Conservation (phyloP, 768 basidiomycete genomes). For the Ephemerocybe angulata region DNA sequence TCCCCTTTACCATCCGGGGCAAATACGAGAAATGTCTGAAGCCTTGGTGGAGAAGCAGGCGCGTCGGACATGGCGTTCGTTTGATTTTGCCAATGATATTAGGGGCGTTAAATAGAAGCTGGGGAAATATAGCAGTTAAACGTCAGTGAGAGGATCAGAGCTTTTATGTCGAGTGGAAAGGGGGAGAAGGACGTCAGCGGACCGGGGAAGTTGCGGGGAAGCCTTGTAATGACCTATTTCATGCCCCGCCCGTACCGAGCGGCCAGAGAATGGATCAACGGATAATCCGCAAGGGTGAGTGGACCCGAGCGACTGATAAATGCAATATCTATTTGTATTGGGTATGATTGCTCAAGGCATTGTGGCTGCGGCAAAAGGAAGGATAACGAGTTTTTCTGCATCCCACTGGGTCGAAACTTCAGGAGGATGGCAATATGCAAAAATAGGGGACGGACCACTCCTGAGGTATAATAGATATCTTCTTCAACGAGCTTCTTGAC, state of each 20-base stretch:
- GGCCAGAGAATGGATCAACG: no score
- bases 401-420: conserved; percentile 46
- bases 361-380: conserved; percentile 40
- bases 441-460: conserved; percentile 30
- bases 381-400: conserved; percentile 46
- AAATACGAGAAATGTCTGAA: conserved; percentile 46
- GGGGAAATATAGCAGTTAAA: no score
- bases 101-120: no score
- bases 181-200: no score
- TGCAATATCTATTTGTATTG: not conserved
- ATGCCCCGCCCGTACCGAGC: no score
- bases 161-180: no score
- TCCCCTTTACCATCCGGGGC: conserved; percentile 50
- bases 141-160: no score
- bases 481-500: conserved; percentile 37
- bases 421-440: not conserved
- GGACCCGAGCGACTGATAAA: no score
- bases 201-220: no score
- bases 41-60: not conserved
- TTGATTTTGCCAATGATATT: no score
- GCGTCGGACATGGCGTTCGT: not conserved
- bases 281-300: no score
- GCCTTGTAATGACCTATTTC: no score
- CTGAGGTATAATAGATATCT: conserved; percentile 41
- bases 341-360: conserved; percentile 6